Percentiles rank a stretch among this genome's conserved stretches.
phyloP scores from a whole-genome alignment of 192 early-diverging fungal genomes.

The Podila minutissima region DNA sequence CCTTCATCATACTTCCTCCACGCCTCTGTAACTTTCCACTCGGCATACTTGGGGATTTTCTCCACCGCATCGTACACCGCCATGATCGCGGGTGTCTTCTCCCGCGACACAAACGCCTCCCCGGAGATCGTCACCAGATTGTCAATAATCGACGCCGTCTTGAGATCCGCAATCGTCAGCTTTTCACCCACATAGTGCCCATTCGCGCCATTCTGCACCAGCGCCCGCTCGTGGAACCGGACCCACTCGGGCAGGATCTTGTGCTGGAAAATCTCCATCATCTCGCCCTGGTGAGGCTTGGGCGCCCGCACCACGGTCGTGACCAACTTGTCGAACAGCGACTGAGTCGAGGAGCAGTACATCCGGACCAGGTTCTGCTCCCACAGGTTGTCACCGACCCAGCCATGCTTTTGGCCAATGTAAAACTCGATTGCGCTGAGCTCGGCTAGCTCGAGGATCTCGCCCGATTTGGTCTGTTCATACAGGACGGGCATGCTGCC shows the following conservation, averaged over 20 bases:
- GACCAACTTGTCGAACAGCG: constrained; percentile 19
- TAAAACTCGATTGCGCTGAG: constrained; percentile 19
- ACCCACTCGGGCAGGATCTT: constrained; percentile 23
- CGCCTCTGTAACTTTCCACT: constrained; percentile 20
- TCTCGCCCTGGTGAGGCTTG: constrained; percentile 1
- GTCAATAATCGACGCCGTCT: constrained; percentile 32
- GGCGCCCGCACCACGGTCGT: constrained; percentile 14
- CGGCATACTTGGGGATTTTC: constrained; percentile 24
- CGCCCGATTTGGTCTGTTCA: constrained; percentile 25
- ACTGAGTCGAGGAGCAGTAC: constrained; percentile 31
- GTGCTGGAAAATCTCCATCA: constrained; percentile 17
- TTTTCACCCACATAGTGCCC: constrained; percentile 37
- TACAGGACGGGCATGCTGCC: constrained; percentile 62
- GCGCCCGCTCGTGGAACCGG: constrained; percentile 10
- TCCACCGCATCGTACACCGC: constrained; percentile 29
- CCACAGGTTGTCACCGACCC: constrained; percentile 27
- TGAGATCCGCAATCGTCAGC: constrained; percentile 28
- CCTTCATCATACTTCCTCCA: constrained; percentile 11
- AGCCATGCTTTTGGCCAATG: constrained; percentile 1
- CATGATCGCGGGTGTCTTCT: constrained; percentile 35
- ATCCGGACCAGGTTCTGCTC: constrained; percentile 28
- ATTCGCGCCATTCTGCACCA: constrained; percentile 28
- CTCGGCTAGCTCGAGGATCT: constrained; percentile 34
- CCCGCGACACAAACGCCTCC: constrained; percentile 12
- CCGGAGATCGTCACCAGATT: constrained; percentile 20